Percentiles rank a stretch among this genome's conserved stretches.
phyloP scores from a whole-genome alignment of 2,329 filamentous ascomycete species.

The Beauveria rudraprayagi region DNA sequence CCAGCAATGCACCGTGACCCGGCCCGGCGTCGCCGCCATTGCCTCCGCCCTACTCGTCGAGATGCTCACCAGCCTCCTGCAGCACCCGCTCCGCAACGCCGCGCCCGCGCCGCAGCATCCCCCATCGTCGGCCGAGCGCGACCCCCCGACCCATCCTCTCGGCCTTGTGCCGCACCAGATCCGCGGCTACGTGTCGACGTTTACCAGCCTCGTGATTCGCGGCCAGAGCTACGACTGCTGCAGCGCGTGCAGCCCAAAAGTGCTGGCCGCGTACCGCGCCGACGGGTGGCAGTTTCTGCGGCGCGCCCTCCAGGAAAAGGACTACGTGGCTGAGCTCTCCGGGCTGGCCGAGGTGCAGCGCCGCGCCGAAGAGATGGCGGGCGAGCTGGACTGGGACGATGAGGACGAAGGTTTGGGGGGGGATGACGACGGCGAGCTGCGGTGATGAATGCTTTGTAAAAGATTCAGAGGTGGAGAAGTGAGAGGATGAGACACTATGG shows the following conservation, averaged over 20 bases:
- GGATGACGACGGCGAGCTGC: constrained; percentile 40
- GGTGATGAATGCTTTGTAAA: constrained; percentile 20
- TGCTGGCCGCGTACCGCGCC: constrained; percentile 58
- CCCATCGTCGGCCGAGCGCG: constrained; percentile 35
- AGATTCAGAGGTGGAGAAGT: no score
- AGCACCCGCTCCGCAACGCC: constrained; percentile 67
- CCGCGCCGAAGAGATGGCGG: constrained; percentile 42
- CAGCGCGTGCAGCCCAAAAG: constrained; percentile 66
- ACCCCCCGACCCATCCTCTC: constrained; percentile 51
- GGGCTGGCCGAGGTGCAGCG: constrained; percentile 66
- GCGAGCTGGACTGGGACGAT: constrained; percentile 53
- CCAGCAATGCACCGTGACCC: constrained; percentile 95
- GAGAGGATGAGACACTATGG: not conserved
- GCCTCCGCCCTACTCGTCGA: constrained; percentile 89
- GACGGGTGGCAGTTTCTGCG: constrained; percentile 73
- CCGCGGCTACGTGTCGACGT: constrained; percentile 67
- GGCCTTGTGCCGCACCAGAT: constrained; percentile 73
- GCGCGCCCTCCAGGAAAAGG: constrained; percentile 63
- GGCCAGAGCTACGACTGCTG: constrained; percentile 73
- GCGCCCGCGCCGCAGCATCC: constrained; percentile 47
- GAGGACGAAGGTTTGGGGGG: constrained; percentile 40
- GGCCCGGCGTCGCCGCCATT: constrained; percentile 85
- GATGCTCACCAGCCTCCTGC: constrained; percentile 75
- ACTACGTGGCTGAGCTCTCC: constrained; percentile 71
- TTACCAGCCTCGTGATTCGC: constrained; percentile 64